Percentiles rank a stretch among this genome's conserved stretches.
phyloP scores from a whole-genome alignment of 371 early-diverging fungal species.

The Zychaea mexicana region DNA sequence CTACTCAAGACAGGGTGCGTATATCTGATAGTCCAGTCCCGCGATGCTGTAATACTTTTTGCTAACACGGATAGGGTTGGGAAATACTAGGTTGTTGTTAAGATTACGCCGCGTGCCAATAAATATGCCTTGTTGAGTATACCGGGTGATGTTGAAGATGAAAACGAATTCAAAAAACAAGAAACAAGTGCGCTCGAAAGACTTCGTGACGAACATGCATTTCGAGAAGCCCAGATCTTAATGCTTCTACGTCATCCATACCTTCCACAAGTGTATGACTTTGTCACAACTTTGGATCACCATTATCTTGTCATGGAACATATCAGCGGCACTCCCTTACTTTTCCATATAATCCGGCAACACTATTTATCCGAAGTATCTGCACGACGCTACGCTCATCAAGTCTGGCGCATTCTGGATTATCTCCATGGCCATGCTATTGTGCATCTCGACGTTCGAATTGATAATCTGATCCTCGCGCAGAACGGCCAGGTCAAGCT shows the following conservation, averaged over 20 bases:
- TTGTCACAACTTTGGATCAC: not conserved
- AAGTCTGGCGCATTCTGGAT: not conserved
- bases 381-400: not conserved
- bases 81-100: not conserved
- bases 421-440: conserved; percentile 1
- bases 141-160: not conserved
- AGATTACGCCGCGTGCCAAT: not conserved
- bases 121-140: not conserved
- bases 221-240: not conserved
- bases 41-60: not conserved
- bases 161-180: not conserved
- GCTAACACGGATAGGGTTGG: too few species aligned
- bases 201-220: not conserved
- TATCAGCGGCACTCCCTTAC: not conserved
- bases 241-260: not conserved
- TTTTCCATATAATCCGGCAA: not conserved
- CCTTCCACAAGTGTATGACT: not conserved
- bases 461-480: not conserved
- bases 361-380: not conserved
- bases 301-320: conserved; percentile 1
- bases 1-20: not conserved
- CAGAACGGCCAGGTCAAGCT: not conserved
- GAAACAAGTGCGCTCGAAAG: not conserved
- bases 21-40: not conserved
- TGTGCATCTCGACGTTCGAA: not conserved